Evolutionary conservation across 2,329 filamentous ascomycete species (phyloP), one percentile per base, ranked within the genome.

Genomic region (Stemphylium lycopersici): DNA sequence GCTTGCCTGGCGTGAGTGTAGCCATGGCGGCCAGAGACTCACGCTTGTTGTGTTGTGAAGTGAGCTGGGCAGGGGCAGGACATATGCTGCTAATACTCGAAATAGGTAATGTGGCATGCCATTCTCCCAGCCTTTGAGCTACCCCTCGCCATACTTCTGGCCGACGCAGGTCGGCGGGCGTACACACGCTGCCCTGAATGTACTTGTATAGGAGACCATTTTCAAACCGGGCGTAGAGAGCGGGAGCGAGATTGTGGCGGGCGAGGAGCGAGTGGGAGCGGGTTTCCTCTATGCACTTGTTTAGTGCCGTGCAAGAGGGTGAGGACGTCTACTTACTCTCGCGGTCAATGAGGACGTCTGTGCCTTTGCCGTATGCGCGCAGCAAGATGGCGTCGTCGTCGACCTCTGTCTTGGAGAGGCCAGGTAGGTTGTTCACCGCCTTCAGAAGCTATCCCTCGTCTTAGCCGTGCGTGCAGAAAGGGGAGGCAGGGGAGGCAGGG

Each of bases 141-240:
- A 98, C 89, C 51, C 90, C 93, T 38, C 85, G 85, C 82, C 91
- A 95, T 70, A 97, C 85, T 26, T 85, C 81, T 39, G 90, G 86
- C 61, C 84, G 84, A 52, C 90, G 85, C 60, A 99, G 81, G 74
- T 98, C 93, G 66, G 88, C 84, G 41, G 93, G 90, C 47, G 87
- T 85, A 67, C 92, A 93, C 48, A 90, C 89, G 60, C 83, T 85
- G 47, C 95, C 95, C 58, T 86, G 85, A 63, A 98, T 89, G 78
- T 89, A 99, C 65, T 90, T 87, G 80, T 99, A 99, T 70, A 99
- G 84, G 79, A 99, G 90, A 65, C 95, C 95, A 73, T 99, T 99
- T 68, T 92, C 84, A 81, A 99, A 99, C 63, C 93, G 89, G 49
- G 93, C 95, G 55, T 98, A 84, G 47, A 99, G 83, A 57, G 90